Conservation (phyloP, 2,329 filamentous ascomycete species). For the Diaporthe velutina region DNA sequence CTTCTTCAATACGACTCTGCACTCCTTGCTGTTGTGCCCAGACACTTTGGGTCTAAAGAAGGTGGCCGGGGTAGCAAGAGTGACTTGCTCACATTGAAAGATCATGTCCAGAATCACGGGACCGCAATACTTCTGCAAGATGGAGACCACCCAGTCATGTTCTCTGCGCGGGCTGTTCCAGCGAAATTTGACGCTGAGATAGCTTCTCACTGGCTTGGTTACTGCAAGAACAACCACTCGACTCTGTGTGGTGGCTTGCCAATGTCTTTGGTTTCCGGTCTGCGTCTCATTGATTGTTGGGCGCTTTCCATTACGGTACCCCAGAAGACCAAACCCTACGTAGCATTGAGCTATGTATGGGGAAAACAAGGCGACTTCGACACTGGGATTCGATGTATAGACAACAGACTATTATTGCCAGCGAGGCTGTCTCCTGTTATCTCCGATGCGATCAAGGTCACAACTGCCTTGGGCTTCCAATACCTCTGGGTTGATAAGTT, state of each 20-base stretch:
- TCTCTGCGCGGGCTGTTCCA: background rate
- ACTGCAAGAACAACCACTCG: background rate
- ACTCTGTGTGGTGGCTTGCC: background rate
- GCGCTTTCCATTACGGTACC: background rate
- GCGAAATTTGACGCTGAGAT: background rate
- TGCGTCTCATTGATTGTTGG: background rate
- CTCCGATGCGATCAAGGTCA: slow-evolving; percentile 38
- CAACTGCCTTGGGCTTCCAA: slow-evolving; percentile 48
- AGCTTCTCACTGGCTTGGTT: background rate
- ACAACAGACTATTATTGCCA: background rate
- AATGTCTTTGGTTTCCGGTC: background rate
- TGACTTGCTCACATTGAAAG: no score
- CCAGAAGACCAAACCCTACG: background rate
- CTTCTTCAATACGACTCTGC: background rate
- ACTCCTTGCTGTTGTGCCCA: background rate
- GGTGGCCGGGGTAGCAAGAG: no score
- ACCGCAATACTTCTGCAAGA: background rate
- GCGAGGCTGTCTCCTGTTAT: background rate
- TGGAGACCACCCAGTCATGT: background rate
- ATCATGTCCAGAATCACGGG: background rate
- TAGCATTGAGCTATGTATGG: slow-evolving; percentile 18
- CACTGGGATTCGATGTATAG: background rate
- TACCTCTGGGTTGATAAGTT: slow-evolving; percentile 48
- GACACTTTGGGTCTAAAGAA: background rate
- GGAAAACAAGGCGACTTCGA: background rate